These are phyloP conservation scores for Cylindrotheca closterium DNA, from an alignment of 108 stramenopile species.

Conservation along the genomic window DNA sequence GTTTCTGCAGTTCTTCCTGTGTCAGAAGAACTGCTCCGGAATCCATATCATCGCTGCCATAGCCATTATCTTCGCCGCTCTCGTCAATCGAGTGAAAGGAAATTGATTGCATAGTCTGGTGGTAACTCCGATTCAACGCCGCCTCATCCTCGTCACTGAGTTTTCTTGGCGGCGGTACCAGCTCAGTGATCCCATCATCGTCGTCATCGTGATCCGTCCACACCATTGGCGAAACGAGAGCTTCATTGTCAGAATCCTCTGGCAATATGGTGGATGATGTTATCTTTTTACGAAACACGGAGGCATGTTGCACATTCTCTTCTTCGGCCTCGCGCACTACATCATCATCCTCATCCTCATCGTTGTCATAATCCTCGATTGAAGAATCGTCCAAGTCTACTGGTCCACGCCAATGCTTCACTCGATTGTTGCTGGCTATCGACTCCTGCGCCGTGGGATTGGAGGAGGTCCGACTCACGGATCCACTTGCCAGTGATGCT, in stretches of 20 bases:
- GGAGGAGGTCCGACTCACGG: too few species aligned
- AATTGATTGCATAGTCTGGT: conserved; percentile 2
- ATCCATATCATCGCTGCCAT: not conserved
- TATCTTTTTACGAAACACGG: too few species aligned
- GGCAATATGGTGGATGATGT: too few species aligned
- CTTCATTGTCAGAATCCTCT: too few species aligned
- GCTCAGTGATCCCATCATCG: not conserved
- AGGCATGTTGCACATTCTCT: not conserved
- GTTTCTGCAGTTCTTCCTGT: conserved; percentile 15
- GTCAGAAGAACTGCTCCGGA: conserved; percentile 20
- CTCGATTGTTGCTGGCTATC: not conserved
- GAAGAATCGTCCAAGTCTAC: conserved; percentile 32
- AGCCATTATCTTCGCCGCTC: not conserved
- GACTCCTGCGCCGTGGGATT: not conserved
- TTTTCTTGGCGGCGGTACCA: too few species aligned
- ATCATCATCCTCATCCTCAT: not conserved
- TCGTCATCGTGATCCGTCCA: conserved; percentile 10
- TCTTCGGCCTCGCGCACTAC: not conserved
- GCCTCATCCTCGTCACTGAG: not conserved
- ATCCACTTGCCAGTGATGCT: too few species aligned
- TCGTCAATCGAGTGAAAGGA: not conserved
- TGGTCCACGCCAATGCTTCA: conserved; percentile 5
- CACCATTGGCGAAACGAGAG: not conserved
- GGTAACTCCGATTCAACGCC: not conserved
- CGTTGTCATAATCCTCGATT: not conserved